Evolutionary conservation across 2,329 filamentous ascomycete genomes (phyloP), one percentile per base, ranked within the genome.

Genomic region (Alternaria sp.): DNA sequence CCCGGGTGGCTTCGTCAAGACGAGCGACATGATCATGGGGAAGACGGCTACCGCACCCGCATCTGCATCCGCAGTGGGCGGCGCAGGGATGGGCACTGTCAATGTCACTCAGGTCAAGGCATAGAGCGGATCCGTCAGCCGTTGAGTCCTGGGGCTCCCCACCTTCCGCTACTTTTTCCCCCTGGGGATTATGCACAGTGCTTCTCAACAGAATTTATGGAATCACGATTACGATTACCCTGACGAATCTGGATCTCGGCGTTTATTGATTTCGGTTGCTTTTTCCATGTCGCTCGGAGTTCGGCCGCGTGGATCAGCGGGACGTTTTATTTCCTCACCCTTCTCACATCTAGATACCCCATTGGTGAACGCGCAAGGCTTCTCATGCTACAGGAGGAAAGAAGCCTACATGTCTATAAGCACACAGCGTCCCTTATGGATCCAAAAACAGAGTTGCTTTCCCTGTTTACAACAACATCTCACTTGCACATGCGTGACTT

Each of bases 1-100:
- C 13, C 87, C 87, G 0, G 88, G 85, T 12, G 86, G 86, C 8
- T 74, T 91, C 69, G 75, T 88, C 73, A 84, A 83, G 62, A 91
- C 88, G 36, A 83, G 83, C 61, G 82, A 85, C 47, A 86, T 91
- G 85, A 79, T 78, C 21, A 73, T 74, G 49, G 81, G 81, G 51
- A 81, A 80, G 71, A 21, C 49, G 19, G 49, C 49, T 25, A 54
- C 55, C 28, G 62, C 51, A n/a, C 46, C 62, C 5, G 47, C 65
- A 26, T 55, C 63, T 15, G 32, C 54, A 12, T 58, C 64, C 15
- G 64, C 56, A 32, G 57, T 25, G 36, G 57, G 30, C 12, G 61
- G 58, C 43, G 65, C 47, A 5, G 61, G 59, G 6, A 71, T 70
- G 17, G 67, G 54, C 4, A 66, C 68, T 12, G 65, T 71, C 12